Conservation (phyloP, 2,329 filamentous ascomycete genomes). For the Fusarium nodosum region DNA sequence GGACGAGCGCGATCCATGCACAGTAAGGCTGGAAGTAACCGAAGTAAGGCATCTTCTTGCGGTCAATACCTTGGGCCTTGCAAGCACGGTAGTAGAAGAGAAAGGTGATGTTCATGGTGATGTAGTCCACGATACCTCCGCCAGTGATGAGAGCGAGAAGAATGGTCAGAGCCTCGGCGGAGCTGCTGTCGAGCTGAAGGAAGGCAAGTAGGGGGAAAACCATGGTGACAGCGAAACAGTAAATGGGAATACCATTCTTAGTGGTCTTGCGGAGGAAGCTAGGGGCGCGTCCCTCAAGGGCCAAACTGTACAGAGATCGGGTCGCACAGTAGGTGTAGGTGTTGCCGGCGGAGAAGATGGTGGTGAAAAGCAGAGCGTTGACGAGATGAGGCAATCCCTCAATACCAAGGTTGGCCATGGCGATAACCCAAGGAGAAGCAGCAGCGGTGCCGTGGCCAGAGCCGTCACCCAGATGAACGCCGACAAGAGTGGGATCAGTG, state of each 20-base stretch:
- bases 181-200: slow-evolving; percentile 59
- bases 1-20: slow-evolving; percentile 37
- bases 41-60: slow-evolving; percentile 64
- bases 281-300: slow-evolving; percentile 66
- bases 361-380: slow-evolving; percentile 62
- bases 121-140: slow-evolving; percentile 64
- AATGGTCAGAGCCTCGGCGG: slow-evolving; percentile 59
- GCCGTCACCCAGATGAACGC: slow-evolving; percentile 14
- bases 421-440: slow-evolving; percentile 42
- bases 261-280: slow-evolving; percentile 66
- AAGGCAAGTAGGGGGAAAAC: slow-evolving; percentile 62
- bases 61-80: slow-evolving; percentile 60
- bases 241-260: slow-evolving; percentile 67
- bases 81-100: slow-evolving; percentile 69
- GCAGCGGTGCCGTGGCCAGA: slow-evolving; percentile 19
- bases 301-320: slow-evolving; percentile 68
- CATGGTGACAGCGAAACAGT: slow-evolving; percentile 63
- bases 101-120: slow-evolving; percentile 68
- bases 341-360: slow-evolving; percentile 59
- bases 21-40: slow-evolving; percentile 54
- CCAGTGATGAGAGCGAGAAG: slow-evolving; percentile 63
- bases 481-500: slow-evolving; percentile 23
- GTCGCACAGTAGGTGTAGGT: slow-evolving; percentile 60
- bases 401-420: slow-evolving; percentile 52
- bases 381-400: slow-evolving; percentile 63